Conservation (phyloP, 2,329 filamentous ascomycete species). For the Achaetomium macrosporum region DNA sequence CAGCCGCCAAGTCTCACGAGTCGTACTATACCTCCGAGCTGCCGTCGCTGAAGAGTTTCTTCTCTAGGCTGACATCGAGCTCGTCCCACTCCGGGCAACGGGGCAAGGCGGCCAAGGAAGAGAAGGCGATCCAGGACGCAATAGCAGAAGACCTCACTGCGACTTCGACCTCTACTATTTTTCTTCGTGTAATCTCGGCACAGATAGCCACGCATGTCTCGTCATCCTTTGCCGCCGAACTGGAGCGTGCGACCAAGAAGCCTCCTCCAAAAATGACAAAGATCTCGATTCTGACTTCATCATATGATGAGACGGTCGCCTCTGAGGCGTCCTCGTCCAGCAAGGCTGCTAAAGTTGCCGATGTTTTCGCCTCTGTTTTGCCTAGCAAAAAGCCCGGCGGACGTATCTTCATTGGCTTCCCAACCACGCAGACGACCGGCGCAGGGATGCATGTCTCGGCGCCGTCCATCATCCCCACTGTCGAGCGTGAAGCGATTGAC, state of each 20-base stretch:
- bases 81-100: constrained; percentile 45
- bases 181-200: constrained; percentile 81
- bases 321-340: constrained; percentile 51
- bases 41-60: constrained; percentile 70
- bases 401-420: constrained; percentile 94
- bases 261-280: constrained; percentile 83
- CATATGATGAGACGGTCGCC: constrained; percentile 72
- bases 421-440: constrained; percentile 94
- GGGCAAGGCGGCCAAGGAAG: constrained; percentile 55
- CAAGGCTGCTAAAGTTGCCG: constrained; percentile 52
- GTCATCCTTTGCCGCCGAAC: constrained; percentile 68
- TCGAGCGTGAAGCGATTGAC: constrained; percentile 94
- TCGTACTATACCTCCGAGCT: constrained; percentile 42
- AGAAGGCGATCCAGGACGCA: constrained; percentile 55
- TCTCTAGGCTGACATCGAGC: constrained; percentile 64
- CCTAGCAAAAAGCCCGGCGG: constrained; percentile 77
- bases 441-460: constrained; percentile 91
- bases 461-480: constrained; percentile 92
- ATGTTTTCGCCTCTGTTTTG: constrained; percentile 85
- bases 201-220: constrained; percentile 71
- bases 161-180: constrained; percentile 70
- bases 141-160: constrained; percentile 67
- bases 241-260: constrained; percentile 95
- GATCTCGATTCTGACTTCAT: constrained; percentile 83
- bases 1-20: constrained; percentile 40